Conservation (phyloP, 768 basidiomycete genomes). For the Boletus pseudo-olivaceus region DNA sequence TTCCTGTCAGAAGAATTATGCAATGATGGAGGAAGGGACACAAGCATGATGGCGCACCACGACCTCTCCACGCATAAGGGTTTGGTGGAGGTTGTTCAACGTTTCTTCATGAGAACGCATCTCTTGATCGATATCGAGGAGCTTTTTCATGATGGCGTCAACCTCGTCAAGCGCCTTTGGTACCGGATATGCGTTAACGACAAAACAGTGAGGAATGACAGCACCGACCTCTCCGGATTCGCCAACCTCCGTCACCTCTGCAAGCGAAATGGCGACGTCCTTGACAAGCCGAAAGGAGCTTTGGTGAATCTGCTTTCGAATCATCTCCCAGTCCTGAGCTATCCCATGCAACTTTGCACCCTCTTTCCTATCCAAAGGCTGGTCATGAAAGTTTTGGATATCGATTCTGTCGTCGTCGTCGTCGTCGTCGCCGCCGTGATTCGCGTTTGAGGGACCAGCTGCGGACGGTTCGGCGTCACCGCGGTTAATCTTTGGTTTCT, state of each 20-base stretch:
- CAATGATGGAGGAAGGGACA: neutral
- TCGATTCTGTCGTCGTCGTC: slow-evolving; percentile 56
- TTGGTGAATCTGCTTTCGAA: slow-evolving; percentile 47
- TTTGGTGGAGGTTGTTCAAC: slow-evolving; percentile 55
- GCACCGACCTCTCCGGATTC: slow-evolving; percentile 48
- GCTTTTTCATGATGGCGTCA: slow-evolving; percentile 62
- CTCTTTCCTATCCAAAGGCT: slow-evolving; percentile 58
- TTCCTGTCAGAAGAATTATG: slow-evolving; percentile 36
- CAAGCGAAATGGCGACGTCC: slow-evolving; percentile 55
- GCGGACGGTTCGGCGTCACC: slow-evolving; percentile 9
- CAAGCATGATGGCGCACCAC: slow-evolving; percentile 45
- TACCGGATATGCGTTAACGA: neutral
- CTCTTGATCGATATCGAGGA: slow-evolving; percentile 64
- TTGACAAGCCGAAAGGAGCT: slow-evolving; percentile 43
- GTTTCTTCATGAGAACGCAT: slow-evolving; percentile 54
- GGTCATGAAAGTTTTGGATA: slow-evolving; percentile 58
- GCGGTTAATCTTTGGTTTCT: slow-evolving; percentile 28
- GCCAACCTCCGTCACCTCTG: slow-evolving; percentile 57
- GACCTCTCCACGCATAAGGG: slow-evolving; percentile 50
- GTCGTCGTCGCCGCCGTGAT: slow-evolving; percentile 28
- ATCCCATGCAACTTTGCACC: slow-evolving; percentile 53
- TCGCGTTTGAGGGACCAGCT: slow-evolving; percentile 25
- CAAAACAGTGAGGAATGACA: neutral
- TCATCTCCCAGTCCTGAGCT: slow-evolving; percentile 57
- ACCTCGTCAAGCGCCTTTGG: slow-evolving; percentile 54